Base-by-base conservation (phyloP, 2,329 filamentous ascomycete genomes). In the Alternaria rosae region DNA sequence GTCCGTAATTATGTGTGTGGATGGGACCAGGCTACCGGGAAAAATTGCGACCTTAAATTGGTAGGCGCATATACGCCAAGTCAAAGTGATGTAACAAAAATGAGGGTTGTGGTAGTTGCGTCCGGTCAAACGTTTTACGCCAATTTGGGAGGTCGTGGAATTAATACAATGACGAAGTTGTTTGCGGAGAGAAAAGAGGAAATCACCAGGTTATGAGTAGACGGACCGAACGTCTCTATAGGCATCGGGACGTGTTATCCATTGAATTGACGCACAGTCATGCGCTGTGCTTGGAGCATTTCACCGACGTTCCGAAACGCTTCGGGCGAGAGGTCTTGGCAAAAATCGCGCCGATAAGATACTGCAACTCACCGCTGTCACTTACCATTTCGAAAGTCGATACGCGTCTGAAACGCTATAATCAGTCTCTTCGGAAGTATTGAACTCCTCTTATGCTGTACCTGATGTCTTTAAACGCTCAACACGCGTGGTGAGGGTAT, bases 301-400 rank as follows among this genome's bases (percentile, higher is more conserved):
- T 41, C 25, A 41, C 59, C 66, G 66, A 69, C 54, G 60, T 32
- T 25, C 66, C 66, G 66, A 62, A 26, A 3, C 15, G 15, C 28
- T 10, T 66, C 64, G 66, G 66, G 64, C 66, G 66, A 69, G 62
- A 69, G 65, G 30, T 11, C 62, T 64, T 69, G 66, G 64, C 66
- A n/a, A 6, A 13, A 25, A 8, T 45, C 17, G 48, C 52, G 35
- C 52, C 51, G 35, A 56, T 21, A 25, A 41, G 23, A 38, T 23
- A 58, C 30, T 41, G 35, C 54, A 42, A 43, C 59, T 58, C 54
- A 59, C 54, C 55, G 59, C 55, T 35, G 55, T 35, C n/a, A 21
- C 26, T 38, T n/a, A 23, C 47, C 47, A 15, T 43, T 10, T 53
- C 21, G 25, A 15, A 32, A 25, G 17, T 17, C 17, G 35, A 38